Percentiles rank a stretch among this genome's conserved stretches.
Evolutionary conservation across 768 basidiomycete genomes (phyloP).

Genomic region (Trametes sanguinea): DNA sequence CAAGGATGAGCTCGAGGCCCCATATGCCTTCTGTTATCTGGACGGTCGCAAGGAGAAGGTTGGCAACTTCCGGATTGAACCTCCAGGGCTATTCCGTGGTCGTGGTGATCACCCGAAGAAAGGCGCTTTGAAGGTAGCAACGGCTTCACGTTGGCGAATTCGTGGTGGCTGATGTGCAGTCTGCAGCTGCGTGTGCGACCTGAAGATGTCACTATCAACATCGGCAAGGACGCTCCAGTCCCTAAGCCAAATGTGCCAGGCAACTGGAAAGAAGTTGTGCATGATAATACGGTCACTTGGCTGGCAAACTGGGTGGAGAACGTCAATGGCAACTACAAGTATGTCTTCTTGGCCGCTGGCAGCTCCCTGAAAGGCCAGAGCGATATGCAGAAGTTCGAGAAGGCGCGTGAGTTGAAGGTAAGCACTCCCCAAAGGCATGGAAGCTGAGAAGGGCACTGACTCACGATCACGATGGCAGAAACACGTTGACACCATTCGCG

Average conservation of each 20-base stretch:
- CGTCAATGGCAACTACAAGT: constrained; percentile 93
- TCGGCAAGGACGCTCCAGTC: constrained; percentile 70
- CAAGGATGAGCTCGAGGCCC: constrained; percentile 81
- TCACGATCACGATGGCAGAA: constrained; percentile 48
- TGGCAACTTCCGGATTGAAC: constrained; percentile 97
- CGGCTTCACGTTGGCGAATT: not conserved
- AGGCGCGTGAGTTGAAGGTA: constrained; percentile 94
- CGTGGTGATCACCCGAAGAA: constrained; percentile 99
- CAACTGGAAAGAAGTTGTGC: constrained; percentile 83
- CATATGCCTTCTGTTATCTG: constrained; percentile 83
- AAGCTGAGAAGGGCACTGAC: too few relatives aligned
- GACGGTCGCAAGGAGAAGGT: constrained; percentile 98
- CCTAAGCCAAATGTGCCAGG: constrained; percentile 93
- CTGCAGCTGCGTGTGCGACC: constrained; percentile 81
- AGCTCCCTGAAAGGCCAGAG: constrained; percentile 98
- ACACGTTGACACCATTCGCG: constrained; percentile 87
- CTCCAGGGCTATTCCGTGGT: constrained; percentile 96
- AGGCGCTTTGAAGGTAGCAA: constrained; percentile 82
- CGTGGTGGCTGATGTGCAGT: not conserved
- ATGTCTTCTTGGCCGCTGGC: constrained; percentile 97
- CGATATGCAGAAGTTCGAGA: constrained; percentile 97
- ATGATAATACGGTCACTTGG: constrained; percentile 98
- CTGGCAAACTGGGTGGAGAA: constrained; percentile 99
- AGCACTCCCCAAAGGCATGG: not conserved
- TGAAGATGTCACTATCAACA: constrained; percentile 96